Evolutionary conservation across 495 filamentous ascomycete genomes (phyloP).

Genomic region (Daldinia grandis): DNA sequence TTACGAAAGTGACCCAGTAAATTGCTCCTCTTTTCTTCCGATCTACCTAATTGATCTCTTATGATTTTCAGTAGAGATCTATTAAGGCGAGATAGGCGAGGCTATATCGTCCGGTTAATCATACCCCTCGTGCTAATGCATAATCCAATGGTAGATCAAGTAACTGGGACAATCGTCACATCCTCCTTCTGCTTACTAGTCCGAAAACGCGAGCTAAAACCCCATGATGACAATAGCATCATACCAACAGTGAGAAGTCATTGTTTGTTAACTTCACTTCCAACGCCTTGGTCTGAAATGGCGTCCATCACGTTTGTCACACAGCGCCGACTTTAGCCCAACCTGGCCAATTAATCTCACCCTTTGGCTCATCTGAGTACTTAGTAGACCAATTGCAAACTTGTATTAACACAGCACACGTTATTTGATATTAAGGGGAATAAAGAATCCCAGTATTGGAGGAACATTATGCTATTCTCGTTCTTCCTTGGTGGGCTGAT

Average conservation of each 20-base stretch:
- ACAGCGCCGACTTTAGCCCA: too few species aligned
- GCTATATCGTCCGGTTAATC: conserved; percentile 13
- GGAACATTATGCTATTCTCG: background rate
- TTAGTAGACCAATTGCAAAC: background rate
- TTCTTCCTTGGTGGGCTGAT: background rate
- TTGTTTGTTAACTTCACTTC: background rate
- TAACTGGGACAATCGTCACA: background rate
- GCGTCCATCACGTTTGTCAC: background rate
- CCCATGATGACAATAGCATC: background rate
- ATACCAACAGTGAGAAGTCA: background rate
- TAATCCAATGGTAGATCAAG: background rate
- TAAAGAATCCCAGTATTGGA: background rate
- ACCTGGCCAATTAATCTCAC: background rate
- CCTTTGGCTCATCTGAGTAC: background rate
- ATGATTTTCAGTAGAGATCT: conserved; percentile 19
- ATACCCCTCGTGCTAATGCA: conserved; percentile 1
- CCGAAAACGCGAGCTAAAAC: background rate
- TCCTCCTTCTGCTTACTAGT: conserved; percentile 1
- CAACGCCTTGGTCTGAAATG: background rate
- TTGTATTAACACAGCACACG: background rate
- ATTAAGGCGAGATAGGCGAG: conserved; percentile 20
- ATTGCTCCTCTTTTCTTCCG: background rate
- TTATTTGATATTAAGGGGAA: background rate
- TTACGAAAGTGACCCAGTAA: background rate
- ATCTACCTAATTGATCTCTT: conserved; percentile 15